These are phyloP conservation scores for Apiospora malaysiana DNA, from an alignment of 2,329 filamentous ascomycete species.

Conservation along the genomic window DNA sequence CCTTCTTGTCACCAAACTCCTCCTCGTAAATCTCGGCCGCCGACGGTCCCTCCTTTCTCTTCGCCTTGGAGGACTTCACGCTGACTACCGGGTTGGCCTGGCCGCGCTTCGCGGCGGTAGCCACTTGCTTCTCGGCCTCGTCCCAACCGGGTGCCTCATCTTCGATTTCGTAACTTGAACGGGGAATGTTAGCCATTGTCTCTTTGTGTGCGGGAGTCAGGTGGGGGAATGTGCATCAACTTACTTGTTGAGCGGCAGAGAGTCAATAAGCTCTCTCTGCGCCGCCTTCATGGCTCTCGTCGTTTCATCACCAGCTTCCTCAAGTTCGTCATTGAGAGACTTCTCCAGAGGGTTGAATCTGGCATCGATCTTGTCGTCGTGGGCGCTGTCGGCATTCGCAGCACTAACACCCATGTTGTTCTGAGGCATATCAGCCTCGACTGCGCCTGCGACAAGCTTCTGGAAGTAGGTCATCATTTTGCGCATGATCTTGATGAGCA, in stretches of 20 bases:
- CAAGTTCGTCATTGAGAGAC: constrained; percentile 80
- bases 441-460: constrained; percentile 74
- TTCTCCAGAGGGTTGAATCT: constrained; percentile 74
- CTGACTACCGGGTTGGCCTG: constrained; percentile 72
- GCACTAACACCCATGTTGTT: constrained; percentile 63
- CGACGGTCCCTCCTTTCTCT: constrained; percentile 71
- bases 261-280: constrained; percentile 87
- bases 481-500: constrained; percentile 95
- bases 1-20: constrained; percentile 56
- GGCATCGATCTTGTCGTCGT: constrained; percentile 69
- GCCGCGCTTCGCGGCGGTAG: constrained; percentile 59
- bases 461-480: constrained; percentile 85
- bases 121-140: constrained; percentile 78
- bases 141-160: constrained; percentile 67
- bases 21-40: constrained; percentile 69
- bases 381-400: constrained; percentile 66
- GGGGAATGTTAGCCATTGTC: constrained; percentile 21
- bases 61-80: constrained; percentile 78
- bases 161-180: constrained; percentile 67
- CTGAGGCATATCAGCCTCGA: constrained; percentile 69
- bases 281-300: constrained; percentile 74
- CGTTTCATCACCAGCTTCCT: constrained; percentile 81
- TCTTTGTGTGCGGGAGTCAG: too few relatives aligned
- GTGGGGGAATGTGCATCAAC: not conserved
- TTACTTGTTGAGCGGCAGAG: constrained; percentile 83